A percentile compares a stretch with the other conserved stretches of the same genome.
Conservation (phyloP, 2,329 filamentous ascomycete species). For the Laburnicola sp. region DNA sequence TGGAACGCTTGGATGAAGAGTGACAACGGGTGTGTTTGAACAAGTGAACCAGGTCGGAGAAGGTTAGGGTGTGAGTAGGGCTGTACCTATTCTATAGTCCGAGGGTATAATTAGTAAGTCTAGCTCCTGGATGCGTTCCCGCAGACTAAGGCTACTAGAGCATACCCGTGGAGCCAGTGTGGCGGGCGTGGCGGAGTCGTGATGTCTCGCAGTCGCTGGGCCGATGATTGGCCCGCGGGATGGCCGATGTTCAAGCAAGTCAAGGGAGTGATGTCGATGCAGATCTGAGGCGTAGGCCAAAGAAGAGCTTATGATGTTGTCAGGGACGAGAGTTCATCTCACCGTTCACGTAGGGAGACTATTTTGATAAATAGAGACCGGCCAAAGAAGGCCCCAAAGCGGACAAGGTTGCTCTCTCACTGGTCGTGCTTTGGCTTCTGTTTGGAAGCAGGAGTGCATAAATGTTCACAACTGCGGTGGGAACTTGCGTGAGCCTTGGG, state of each 20-base stretch:
- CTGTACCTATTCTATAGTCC: slow-evolving; percentile 29
- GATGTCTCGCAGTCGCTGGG: slow-evolving; percentile 39
- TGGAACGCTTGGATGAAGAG: slow-evolving; percentile 29
- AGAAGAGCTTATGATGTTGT: slow-evolving; percentile 28
- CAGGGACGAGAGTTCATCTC: slow-evolving; percentile 23
- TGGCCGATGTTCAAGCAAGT: slow-evolving; percentile 19
- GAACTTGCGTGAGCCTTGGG: slow-evolving; percentile 41
- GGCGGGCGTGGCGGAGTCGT: slow-evolving; percentile 44
- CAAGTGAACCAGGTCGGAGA: slow-evolving; percentile 32
- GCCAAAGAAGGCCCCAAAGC: slow-evolving; percentile 22
- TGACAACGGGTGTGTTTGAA: slow-evolving; percentile 36
- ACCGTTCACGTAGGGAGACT: slow-evolving; percentile 16
- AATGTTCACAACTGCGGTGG: slow-evolving; percentile 41
- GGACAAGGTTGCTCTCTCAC: slow-evolving; percentile 28
- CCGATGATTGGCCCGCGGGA: slow-evolving; percentile 33
- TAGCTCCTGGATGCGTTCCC: slow-evolving; percentile 30
- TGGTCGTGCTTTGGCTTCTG: slow-evolving; percentile 29
- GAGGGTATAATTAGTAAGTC: slow-evolving; percentile 39
- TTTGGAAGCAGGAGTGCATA: slow-evolving; percentile 37
- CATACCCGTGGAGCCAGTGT: slow-evolving; percentile 30
- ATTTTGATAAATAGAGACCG: slow-evolving; percentile 14
- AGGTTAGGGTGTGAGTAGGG: slow-evolving; percentile 33
- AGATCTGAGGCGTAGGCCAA: slow-evolving; percentile 37
- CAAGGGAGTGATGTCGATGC: slow-evolving; percentile 12
- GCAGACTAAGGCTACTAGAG: slow-evolving; percentile 43